Evolutionary conservation across 1,139 yeast species (phyloP).

Genomic region (Geotrichum bryndzae): DNA sequence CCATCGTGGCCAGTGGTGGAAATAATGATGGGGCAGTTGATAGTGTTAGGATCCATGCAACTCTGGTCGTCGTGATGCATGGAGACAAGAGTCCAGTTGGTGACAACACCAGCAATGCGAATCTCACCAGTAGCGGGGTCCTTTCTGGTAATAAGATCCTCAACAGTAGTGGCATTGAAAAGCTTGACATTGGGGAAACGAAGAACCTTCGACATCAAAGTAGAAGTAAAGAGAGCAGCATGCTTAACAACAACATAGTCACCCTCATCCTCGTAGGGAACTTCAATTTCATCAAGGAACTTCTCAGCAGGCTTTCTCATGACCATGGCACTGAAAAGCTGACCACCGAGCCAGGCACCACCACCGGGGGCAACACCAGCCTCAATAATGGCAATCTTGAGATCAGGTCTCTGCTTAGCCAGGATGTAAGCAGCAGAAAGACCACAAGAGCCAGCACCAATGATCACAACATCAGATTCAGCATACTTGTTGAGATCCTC

Average conservation of each 20-base stretch:
- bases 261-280: conserved; percentile 73
- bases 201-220: conserved; percentile 62
- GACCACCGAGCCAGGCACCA: conserved; percentile 80
- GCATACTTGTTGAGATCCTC: conserved; percentile 68
- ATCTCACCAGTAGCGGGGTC: conserved; percentile 51
- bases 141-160: conserved; percentile 69
- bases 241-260: conserved; percentile 76
- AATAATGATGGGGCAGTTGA: conserved; percentile 63
- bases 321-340: conserved; percentile 71
- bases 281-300: conserved; percentile 58
- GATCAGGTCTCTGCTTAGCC: conserved; percentile 70
- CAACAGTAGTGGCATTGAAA: conserved; percentile 78
- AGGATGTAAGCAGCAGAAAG: conserved; percentile 67
- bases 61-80: conserved; percentile 73
- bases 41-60: conserved; percentile 82
- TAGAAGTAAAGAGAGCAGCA: conserved; percentile 73
- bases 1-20: conserved; percentile 82
- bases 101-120: conserved; percentile 72
- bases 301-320: conserved; percentile 71
- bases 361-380: conserved; percentile 76
- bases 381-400: conserved; percentile 69
- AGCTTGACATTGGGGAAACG: conserved; percentile 68
- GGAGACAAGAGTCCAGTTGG: conserved; percentile 76
- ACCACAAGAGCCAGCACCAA: conserved; percentile 80
- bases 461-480: conserved; percentile 66